Base-by-base conservation (phyloP, 2,329 filamentous ascomycete genomes). In the Beauveria bassiana region DNA sequence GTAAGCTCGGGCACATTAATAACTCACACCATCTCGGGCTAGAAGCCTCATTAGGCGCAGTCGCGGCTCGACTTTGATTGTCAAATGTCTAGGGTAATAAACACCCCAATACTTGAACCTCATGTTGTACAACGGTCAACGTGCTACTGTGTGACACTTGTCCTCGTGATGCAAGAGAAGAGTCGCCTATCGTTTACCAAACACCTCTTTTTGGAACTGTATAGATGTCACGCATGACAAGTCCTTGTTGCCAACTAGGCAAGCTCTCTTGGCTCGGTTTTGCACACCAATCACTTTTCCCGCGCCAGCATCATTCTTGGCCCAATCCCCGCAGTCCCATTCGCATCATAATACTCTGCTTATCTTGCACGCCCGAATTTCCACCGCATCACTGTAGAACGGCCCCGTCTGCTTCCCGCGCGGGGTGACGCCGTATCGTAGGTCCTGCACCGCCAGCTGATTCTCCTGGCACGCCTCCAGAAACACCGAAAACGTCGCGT, bases 401-500 rank as follows among this genome's bases (percentile, higher is more conserved):
- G 86, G 86, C 1, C 86, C 86, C 24, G 74, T 70, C 68, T 89
- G 86, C 63, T 74, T 67, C 7, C 67, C 66, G 26, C 68, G 69
- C 5, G 67, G 63, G 16, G 73, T 72, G 24, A 81, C 71, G 0
- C 71, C 69, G 62, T 79, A 84, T 2, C 70, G 66, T 28, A 83
- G 64, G 45, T 78, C 71, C 50, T 74, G 68, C 20, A 85, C 73
- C 16, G 62, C 67, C 65, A 82, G 77, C 0, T 70, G 71, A 12
- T 72, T 78, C 70, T 73, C 73, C 74, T 78, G 73, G 71, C 88
- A 90, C 55, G 78, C 80, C 26, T 79, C 74, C 64, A 85, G 68
- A 70, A 93, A 92, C 6, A 77, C 77, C 64, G 83, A 78, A 68
- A 89, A 89, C 0, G 90, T 93, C 62, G 83, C 77, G 62, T 80